Evolutionary conservation across 495 filamentous ascomycete species (phyloP), one percentile per base, ranked within the genome.

Genomic region (Massariosphaeria phaeospora): DNA sequence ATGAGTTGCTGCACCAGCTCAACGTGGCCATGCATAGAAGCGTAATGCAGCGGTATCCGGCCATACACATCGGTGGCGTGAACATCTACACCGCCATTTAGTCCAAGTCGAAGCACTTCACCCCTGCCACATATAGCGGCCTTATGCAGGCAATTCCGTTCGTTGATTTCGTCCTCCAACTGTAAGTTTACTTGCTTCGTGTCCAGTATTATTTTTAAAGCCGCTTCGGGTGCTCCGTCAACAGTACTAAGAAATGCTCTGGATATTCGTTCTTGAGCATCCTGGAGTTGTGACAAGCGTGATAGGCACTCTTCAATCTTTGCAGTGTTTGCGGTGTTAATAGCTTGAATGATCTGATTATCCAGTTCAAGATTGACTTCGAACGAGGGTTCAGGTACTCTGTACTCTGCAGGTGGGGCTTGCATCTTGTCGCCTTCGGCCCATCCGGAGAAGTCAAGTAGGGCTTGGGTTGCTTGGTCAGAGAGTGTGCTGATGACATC

Each of bases 401-500:
- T 27, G 25, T 48, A 11, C 38, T 55, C 48, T 23, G 40, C 30
- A 8, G 77, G 71, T 36, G 77, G 76, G 40, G 78, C 91, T 52
- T 78, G 81, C 58, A 95, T 82, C 68, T 91, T 85, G 59, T 96
- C 91, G 9, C 93, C 93, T 69, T 98, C 93, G 9, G 90, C 88
- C 93, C 93, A 97, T 10, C 90, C 93, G 48, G 89, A 89, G 24
- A 96, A 79, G 63, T 98, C 93, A 52, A 96, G 80, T 20, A 94
- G 75, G 61, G 88, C 91, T 13, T 88, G 95, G 2, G 91, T 96
- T 17, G 94, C 93, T 68, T 95, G 89, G 62, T 98, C 94, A 0
- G 94, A 95, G 18, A 97, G 78, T 57, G 95, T 91, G 65, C 91
- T 94, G 61, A 98, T 93, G 56, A 97, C 87, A 55, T 95, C 84